A percentile compares a stretch with the other conserved stretches of the same genome.
phyloP scores from a whole-genome alignment of 1,284 basidiomycete genomes.

The Malassezia vespertilionis region DNA sequence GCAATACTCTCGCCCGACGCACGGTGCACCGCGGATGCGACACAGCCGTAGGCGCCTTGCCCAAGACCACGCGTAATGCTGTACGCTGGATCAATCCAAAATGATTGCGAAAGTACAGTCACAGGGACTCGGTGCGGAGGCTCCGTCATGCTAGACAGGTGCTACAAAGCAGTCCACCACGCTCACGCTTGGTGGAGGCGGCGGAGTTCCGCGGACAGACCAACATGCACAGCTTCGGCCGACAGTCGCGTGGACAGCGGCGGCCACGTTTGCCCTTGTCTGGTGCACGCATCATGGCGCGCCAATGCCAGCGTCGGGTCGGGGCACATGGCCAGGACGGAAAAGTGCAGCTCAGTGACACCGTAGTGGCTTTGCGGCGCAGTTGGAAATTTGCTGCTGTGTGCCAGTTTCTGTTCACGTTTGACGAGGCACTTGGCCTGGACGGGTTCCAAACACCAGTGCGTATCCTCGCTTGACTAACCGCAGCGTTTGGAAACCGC shows the following conservation, averaged over 20 bases:
- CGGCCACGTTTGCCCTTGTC: not conserved
- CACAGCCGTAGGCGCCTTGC: conserved; percentile 45
- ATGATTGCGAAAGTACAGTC: conserved; percentile 40
- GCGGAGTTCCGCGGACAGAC: conserved; percentile 1
- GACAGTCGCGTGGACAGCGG: not conserved
- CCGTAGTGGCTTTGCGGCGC: conserved; percentile 20
- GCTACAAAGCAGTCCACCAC: not conserved
- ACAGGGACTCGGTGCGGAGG: conserved; percentile 28
- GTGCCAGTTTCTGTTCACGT: conserved; percentile 45
- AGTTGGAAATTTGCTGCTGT: conserved; percentile 45
- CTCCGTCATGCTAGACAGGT: not conserved
- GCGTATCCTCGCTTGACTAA: conserved; percentile 6
- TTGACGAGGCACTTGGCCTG: conserved; percentile 44
- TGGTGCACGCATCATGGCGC: not conserved
- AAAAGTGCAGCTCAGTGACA: not conserved
- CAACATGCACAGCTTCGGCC: not conserved
- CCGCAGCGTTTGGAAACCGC: conserved; percentile 48
- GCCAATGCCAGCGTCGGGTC: no score
- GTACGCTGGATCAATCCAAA: conserved; percentile 43
- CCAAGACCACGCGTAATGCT: conserved; percentile 42
- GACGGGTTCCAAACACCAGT: conserved; percentile 40
- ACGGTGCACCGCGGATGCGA: conserved; percentile 41
- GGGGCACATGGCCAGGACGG: no score
- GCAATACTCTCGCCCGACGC: conserved; percentile 44
- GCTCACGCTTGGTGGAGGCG: not conserved